Percentiles rank a stretch among this genome's conserved stretches.
These are phyloP conservation scores for Luzula sylvatica DNA, from an alignment of 176 grass and related monocot species.

Conservation along the genomic window DNA sequence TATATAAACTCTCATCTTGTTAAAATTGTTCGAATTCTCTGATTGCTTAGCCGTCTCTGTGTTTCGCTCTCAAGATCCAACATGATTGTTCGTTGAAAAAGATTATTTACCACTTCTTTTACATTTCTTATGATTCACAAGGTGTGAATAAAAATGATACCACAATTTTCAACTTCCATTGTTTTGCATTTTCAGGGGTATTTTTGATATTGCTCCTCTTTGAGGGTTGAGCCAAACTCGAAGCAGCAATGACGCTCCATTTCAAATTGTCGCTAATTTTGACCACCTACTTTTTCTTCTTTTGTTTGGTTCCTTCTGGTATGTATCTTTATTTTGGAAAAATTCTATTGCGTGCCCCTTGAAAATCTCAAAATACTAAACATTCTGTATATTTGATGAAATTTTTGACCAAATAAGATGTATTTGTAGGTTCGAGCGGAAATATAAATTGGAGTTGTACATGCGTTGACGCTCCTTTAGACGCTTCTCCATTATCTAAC, in stretches of 20 bases:
- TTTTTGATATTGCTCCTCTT: conserved; percentile 22
- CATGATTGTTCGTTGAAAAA: conserved; percentile 8
- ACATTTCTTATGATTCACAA: neutral
- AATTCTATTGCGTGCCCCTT: neutral
- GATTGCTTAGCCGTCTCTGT: conserved; percentile 5
- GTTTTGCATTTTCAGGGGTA: conserved; percentile 28
- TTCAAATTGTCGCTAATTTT: conserved; percentile 43
- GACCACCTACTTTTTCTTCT: conserved; percentile 30
- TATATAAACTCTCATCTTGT: neutral
- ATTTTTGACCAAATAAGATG: conserved; percentile 18
- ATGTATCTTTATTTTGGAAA: conserved; percentile 18
- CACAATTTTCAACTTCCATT: neutral
- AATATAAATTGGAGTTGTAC: conserved; percentile 50
- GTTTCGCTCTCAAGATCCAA: neutral
- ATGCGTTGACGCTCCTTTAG: conserved; percentile 44
- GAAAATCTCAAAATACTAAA: neutral
- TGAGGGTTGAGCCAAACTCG: neutral
- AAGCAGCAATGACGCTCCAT: conserved; percentile 42
- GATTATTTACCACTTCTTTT: conserved; percentile 1
- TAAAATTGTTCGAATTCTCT: too few relatives aligned
- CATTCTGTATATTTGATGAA: neutral
- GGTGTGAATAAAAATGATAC: neutral
- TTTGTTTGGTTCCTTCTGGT: conserved; percentile 47
- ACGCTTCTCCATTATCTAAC: conserved; percentile 22
- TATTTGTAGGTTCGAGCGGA: neutral